These are phyloP conservation scores for Cryptosporidium sp. DNA, from an alignment of 169 alveolate species.

Conservation along the genomic window DNA sequence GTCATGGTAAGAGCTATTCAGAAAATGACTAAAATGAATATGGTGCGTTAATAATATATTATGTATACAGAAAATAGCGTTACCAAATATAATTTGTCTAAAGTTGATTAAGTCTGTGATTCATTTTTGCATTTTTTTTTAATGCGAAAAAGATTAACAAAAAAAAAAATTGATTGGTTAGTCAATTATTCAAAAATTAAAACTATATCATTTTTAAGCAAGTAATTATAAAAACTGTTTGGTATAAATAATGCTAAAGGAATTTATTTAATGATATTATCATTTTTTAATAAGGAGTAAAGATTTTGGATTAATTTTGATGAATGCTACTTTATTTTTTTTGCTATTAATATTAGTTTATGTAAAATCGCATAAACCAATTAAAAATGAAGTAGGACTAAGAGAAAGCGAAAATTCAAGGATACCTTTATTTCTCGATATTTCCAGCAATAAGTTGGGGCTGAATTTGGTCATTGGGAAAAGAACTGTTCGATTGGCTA, in stretches of 20 bases:
- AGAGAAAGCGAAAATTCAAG: not conserved
- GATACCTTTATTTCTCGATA: not conserved
- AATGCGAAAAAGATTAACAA: not conserved
- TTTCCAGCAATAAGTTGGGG: constrained; percentile 22
- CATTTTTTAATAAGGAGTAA: not conserved
- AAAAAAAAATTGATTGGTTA: too few relatives aligned
- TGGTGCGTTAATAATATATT: not conserved
- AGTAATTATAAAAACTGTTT: not conserved
- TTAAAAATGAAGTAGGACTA: not conserved
- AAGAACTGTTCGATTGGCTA: not conserved
- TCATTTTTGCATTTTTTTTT: too few relatives aligned
- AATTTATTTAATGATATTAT: not conserved
- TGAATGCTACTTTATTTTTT: constrained; percentile 3
- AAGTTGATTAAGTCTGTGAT: not conserved
- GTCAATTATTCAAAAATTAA: too few relatives aligned
- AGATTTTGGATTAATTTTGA: not conserved
- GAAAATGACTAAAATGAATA: not conserved
- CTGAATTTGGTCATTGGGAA: constrained; percentile 39
- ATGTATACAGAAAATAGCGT: not conserved
- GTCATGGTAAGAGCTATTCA: constrained; percentile 12
- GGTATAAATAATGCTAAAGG: not conserved
- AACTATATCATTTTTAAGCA: not conserved
- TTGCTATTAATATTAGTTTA: not conserved
- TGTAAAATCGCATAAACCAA: not conserved
- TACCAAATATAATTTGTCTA: not conserved